phyloP scores from a whole-genome alignment of 495 filamentous ascomycete species.

The Cercophora sp. region DNA sequence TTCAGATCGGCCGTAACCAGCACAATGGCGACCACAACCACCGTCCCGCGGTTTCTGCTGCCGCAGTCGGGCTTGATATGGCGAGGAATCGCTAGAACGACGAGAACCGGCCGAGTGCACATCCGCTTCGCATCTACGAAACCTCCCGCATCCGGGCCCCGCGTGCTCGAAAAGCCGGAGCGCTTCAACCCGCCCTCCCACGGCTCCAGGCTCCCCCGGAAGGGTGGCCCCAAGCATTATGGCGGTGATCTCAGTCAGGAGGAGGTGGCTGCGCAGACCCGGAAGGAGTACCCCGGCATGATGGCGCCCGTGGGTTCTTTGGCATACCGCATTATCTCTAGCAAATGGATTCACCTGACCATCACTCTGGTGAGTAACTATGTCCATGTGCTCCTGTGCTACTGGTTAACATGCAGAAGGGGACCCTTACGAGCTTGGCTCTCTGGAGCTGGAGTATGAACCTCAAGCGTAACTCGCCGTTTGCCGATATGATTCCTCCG shows the following conservation, averaged over 20 bases:
- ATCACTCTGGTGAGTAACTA: conserved; percentile 65
- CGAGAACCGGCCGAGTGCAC: conserved; percentile 8
- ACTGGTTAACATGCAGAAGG: conserved; percentile 36
- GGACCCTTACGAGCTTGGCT: conserved; percentile 64
- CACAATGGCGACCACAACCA: conserved; percentile 35
- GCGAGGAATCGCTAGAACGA: conserved; percentile 24
- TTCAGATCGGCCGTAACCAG: not conserved
- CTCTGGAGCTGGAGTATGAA: conserved; percentile 63
- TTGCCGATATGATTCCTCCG: conserved; percentile 66
- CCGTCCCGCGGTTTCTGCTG: conserved; percentile 53
- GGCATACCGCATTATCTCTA: conserved; percentile 70
- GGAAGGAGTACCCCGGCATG: conserved; percentile 73
- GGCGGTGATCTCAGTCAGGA: conserved; percentile 58
- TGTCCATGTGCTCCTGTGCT: not conserved
- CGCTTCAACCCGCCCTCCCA: conserved; percentile 86
- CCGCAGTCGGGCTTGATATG: conserved; percentile 47
- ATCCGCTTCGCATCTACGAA: conserved; percentile 12
- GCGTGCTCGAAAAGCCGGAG: conserved; percentile 71
- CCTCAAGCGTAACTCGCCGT: conserved; percentile 67
- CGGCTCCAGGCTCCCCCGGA: conserved; percentile 54
- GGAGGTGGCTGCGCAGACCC: conserved; percentile 58
- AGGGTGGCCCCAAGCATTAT: conserved; percentile 51
- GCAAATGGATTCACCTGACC: conserved; percentile 65
- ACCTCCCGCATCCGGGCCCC: conserved; percentile 18
- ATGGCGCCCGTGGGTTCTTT: conserved; percentile 72